phyloP scores from a whole-genome alignment of 192 early-diverging fungal species.

The Rhizophagus clarus region DNA sequence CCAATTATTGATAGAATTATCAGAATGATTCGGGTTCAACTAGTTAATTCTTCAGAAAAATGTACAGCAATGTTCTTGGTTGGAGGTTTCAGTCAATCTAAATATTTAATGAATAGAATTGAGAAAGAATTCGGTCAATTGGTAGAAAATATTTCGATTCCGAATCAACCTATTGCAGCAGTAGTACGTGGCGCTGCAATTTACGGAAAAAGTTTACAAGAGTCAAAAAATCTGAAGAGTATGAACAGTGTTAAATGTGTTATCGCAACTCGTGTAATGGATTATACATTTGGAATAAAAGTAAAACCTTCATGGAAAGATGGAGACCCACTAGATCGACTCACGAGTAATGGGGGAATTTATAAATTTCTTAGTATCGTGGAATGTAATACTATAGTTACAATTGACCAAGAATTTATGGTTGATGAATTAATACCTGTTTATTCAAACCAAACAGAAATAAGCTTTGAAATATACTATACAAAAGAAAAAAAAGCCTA shows the following conservation, averaged over 20 bases:
- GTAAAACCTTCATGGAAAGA: background rate
- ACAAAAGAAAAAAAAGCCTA: background rate
- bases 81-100: conserved; percentile 57
- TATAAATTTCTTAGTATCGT: background rate
- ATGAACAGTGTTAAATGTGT: background rate
- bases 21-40: conserved; percentile 51
- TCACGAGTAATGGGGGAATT: background rate
- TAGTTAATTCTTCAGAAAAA: conserved; percentile 40
- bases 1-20: conserved; percentile 57
- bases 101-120: conserved; percentile 51
- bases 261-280: background rate
- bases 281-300: background rate
- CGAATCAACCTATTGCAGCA: conserved; percentile 50
- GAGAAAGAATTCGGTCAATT: conserved; percentile 47
- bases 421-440: background rate
- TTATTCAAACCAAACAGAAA: background rate
- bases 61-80: conserved; percentile 58
- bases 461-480: background rate
- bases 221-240: background rate
- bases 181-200: conserved; percentile 56
- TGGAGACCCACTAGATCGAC: background rate
- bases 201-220: conserved; percentile 35
- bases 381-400: background rate
- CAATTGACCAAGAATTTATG: background rate
- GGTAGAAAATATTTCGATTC: conserved; percentile 48